Evolutionary conservation across 2,329 filamentous ascomycete species (phyloP), one percentile per base, ranked within the genome.

Genomic region (Zopfia rhizophila): DNA sequence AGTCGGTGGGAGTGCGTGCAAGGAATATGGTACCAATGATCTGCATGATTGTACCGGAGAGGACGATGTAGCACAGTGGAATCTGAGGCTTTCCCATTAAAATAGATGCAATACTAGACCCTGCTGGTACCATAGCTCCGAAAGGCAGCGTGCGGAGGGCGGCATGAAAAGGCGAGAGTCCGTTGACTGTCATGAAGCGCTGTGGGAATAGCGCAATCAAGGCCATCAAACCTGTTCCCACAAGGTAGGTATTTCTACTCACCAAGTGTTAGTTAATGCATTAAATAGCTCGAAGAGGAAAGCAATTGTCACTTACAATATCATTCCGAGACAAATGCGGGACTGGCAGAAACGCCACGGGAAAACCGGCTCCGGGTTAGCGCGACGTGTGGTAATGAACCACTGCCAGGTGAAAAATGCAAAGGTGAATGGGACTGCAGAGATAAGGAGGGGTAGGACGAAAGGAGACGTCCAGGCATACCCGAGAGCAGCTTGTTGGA

Each of bases 141-240:
- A 54, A 61, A 2, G 54, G 38, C n/a, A 61, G 44, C 4, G 60
- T 40, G 1, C 46, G 27, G 11, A 39, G 38, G 4, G 45, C 54
- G 5, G 56, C 53, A 4, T 37, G 18, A 2, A 61, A 45, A 1
- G 54, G 29, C 6, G 48, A 48, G 5, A 48, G 19, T 7, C 45
- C 47, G 24, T 56, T 48, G 3, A 54, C 32, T 0, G 40, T 46
- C 31, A 53, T 51, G 41, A 58, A 60, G 2, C 53, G 38, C 24
- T 60, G 54, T 7, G 56, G 56, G 11, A 61, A 51, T 17, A 56
- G 49, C 12, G 54, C 44, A 10, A 58, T 35, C 29, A 36, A 41
- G 18, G 46, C 39, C 7, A 40, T 38, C 11, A 57, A 28, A 5
- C 54, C 40, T 1, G 24, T 38, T 12, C 58, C 58, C 14, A 30